Percentiles rank a stretch among this genome's conserved stretches.
Conservation (phyloP, 176 grass and related monocot species). For the Juncus inflexus region DNA sequence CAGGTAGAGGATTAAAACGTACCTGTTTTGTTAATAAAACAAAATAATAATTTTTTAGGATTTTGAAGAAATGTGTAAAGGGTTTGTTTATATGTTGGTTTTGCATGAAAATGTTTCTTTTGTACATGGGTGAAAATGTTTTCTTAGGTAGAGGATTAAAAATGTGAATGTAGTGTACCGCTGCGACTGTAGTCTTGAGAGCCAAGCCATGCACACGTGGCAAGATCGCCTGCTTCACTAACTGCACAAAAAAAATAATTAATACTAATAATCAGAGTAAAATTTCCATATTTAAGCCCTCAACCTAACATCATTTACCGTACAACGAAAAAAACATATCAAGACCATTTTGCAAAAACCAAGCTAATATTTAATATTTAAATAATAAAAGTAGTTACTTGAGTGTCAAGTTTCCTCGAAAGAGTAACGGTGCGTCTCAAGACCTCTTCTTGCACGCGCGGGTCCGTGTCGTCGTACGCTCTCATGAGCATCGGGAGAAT, state of each 20-base stretch:
- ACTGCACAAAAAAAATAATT: conserved; percentile 42
- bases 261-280: neutral
- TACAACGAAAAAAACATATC: no score
- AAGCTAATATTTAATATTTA: no score
- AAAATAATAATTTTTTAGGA: no score
- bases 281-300: neutral
- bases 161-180: conserved; percentile 41
- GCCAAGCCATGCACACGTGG: conserved; percentile 94
- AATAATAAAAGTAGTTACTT: conserved; percentile 36
- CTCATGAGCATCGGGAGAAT: conserved; percentile 90
- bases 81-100: no score
- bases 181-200: conserved; percentile 91
- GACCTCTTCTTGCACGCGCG: conserved; percentile 96
- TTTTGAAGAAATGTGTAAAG: no score
- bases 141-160: neutral
- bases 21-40: no score
- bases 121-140: neutral
- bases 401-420: conserved; percentile 67
- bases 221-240: conserved; percentile 82
- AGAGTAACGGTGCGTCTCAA: conserved; percentile 64
- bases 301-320: neutral
- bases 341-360: no score
- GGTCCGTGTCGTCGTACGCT: conserved; percentile 95
- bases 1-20: no score
- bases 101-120: conserved; percentile 4